Evolutionary conservation across 768 basidiomycete genomes (phyloP).

Genomic region (Trametes punicea): DNA sequence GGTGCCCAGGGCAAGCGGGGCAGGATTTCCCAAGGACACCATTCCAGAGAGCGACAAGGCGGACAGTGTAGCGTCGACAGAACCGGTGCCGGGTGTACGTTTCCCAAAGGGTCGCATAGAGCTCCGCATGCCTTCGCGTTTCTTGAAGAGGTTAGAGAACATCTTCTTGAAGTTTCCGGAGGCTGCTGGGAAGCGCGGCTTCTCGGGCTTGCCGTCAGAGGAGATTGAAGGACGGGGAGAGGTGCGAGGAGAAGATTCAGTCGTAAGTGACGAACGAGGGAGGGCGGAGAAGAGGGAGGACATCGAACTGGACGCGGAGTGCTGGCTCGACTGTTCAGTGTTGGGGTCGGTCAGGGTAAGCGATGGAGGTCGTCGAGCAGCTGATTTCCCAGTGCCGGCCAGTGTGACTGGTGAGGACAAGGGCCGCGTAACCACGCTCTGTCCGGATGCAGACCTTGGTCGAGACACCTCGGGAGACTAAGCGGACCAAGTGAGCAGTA

Average conservation of each 20-base stretch:
- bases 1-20: slow-evolving; percentile 1
- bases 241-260: slow-evolving; percentile 9
- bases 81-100: slow-evolving; percentile 4
- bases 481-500: neutral
- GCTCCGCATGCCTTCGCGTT: slow-evolving; percentile 4
- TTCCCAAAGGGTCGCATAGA: slow-evolving; percentile 6
- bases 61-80: slow-evolving; percentile 13
- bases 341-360: slow-evolving; percentile 1
- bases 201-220: slow-evolving; percentile 9
- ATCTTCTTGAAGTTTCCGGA: slow-evolving; percentile 19
- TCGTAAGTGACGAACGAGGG: slow-evolving; percentile 14
- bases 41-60: slow-evolving; percentile 1
- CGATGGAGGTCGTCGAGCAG: slow-evolving; percentile 12
- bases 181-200: slow-evolving; percentile 7
- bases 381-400: neutral
- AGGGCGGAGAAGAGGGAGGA: slow-evolving; percentile 19
- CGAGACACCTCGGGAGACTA: slow-evolving; percentile 1
- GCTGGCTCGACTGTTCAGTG: slow-evolving; percentile 8
- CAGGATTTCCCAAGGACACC: neutral
- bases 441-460: slow-evolving; percentile 8
- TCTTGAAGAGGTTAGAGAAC: slow-evolving; percentile 20
- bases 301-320: slow-evolving; percentile 11
- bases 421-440: slow-evolving; percentile 11
- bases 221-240: slow-evolving; percentile 6
- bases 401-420: slow-evolving; percentile 14